A percentile compares a stretch with the other conserved stretches of the same genome.
phyloP scores from a whole-genome alignment of 2,329 filamentous ascomycete species.

The Zasmidium angulare region DNA sequence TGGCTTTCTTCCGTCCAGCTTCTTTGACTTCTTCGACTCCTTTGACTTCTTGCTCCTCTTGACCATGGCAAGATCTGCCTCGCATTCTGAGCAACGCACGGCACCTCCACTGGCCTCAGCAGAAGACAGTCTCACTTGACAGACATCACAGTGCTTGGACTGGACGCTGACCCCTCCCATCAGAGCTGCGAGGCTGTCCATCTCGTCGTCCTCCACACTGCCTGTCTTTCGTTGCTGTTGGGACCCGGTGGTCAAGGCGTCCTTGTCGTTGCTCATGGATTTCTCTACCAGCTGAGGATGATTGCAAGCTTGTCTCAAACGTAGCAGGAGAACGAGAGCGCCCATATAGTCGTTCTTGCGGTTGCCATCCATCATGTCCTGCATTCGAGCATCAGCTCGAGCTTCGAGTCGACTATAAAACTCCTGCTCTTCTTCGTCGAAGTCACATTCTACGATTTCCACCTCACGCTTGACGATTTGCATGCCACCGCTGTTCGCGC shows the following conservation, averaged over 20 bases:
- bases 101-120: slow-evolving; percentile 55
- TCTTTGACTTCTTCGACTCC: slow-evolving; percentile 23
- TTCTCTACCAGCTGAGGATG: slow-evolving; percentile 85
- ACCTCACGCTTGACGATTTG: slow-evolving; percentile 91
- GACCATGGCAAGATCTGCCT: slow-evolving; percentile 66
- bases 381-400: slow-evolving; percentile 80
- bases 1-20: slow-evolving; percentile 12
- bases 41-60: slow-evolving; percentile 49
- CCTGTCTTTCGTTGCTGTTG: slow-evolving; percentile 46
- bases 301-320: slow-evolving; percentile 90
- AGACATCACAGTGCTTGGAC: slow-evolving; percentile 79
- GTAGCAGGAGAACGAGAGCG: slow-evolving; percentile 85
- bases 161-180: slow-evolving; percentile 81
- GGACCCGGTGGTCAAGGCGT: slow-evolving; percentile 68
- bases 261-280: slow-evolving; percentile 83
- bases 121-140: slow-evolving; percentile 65
- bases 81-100: slow-evolving; percentile 71
- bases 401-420: slow-evolving; percentile 85
- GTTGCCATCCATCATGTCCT: slow-evolving; percentile 77
- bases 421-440: slow-evolving; percentile 74
- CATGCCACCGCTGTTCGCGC: slow-evolving; percentile 65
- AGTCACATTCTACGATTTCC: slow-evolving; percentile 73
- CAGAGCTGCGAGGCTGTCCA: slow-evolving; percentile 82
- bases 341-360: slow-evolving; percentile 85
- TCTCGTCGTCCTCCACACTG: slow-evolving; percentile 55